Percentiles rank a stretch among this genome's conserved stretches.
Evolutionary conservation across 345 rosid species (phyloP).

Genomic region (Lumnitzera racemosa): DNA sequence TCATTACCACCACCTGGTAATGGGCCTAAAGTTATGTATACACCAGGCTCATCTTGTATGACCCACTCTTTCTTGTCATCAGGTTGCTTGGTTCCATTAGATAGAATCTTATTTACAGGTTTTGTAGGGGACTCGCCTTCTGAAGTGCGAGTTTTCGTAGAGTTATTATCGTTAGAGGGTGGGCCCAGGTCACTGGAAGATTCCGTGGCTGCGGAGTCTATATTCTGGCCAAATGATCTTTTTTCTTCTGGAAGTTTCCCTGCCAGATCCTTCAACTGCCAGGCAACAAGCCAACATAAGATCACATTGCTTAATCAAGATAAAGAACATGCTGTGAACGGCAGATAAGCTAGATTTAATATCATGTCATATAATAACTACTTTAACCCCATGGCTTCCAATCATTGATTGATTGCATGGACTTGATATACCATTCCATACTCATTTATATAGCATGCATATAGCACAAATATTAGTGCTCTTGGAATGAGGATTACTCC

Average conservation of each 20-base stretch:
- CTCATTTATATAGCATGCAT: too few species aligned
- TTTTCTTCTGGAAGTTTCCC: constrained; percentile 36
- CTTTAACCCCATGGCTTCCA: too few species aligned
- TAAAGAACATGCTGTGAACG: too few species aligned
- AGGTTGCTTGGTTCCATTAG: constrained; percentile 38
- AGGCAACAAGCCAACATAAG: background rate
- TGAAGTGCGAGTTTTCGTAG: constrained; percentile 3
- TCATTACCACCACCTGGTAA: constrained; percentile 64
- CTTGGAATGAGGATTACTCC: too few species aligned
- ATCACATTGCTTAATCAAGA: background rate
- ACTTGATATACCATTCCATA: too few species aligned
- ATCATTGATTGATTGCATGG: too few species aligned
- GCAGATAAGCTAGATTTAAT: too few species aligned
- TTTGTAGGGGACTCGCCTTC: constrained; percentile 29
- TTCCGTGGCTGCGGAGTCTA: constrained; percentile 30
- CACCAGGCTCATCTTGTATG: constrained; percentile 78
- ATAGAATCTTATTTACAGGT: constrained; percentile 21
- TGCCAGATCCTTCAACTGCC: constrained; percentile 65
- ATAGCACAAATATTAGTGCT: too few species aligned
- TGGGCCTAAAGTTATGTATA: constrained; percentile 53
- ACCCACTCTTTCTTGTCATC: constrained; percentile 45
- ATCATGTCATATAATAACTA: too few species aligned
- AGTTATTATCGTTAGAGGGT: background rate
- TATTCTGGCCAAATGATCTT: constrained; percentile 15
- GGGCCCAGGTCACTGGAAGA: constrained; percentile 5